phyloP scores from a whole-genome alignment of 2,329 filamentous ascomycete species.

The Ascochyta pisi region DNA sequence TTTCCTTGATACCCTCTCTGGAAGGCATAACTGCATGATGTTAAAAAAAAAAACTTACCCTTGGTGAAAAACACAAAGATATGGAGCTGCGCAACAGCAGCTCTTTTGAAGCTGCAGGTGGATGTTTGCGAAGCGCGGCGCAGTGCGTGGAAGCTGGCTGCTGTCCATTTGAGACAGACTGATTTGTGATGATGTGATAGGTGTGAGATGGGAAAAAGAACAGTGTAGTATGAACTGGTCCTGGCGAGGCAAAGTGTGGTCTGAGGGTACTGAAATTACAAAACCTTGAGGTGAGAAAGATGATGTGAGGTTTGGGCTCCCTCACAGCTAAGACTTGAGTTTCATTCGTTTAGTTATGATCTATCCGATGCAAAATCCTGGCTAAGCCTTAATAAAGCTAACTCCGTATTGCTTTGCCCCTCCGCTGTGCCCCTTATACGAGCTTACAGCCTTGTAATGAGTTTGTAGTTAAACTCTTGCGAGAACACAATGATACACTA shows the following conservation, averaged over 20 bases:
- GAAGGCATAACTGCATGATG: conserved; percentile 18
- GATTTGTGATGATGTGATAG: background rate
- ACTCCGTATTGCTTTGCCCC: background rate
- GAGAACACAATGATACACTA: background rate
- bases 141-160: background rate
- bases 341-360: too few species aligned
- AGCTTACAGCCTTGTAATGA: background rate
- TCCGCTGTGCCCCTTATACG: background rate
- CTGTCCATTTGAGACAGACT: background rate
- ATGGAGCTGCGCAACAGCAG: background rate
- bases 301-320: too few species aligned
- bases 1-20: too few species aligned
- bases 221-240: too few species aligned
- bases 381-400: too few species aligned
- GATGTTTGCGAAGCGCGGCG: background rate
- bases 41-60: conserved; percentile 17
- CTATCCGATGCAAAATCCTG: too few species aligned
- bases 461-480: too few species aligned
- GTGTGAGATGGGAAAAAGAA: background rate
- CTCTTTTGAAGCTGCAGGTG: background rate
- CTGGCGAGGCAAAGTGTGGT: too few species aligned
- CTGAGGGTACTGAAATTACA: too few species aligned
- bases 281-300: too few species aligned
- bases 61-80: background rate
- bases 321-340: too few species aligned